Evolutionary conservation across 2,329 filamentous ascomycete genomes (phyloP).

Genomic region (Ascochyta fabae): DNA sequence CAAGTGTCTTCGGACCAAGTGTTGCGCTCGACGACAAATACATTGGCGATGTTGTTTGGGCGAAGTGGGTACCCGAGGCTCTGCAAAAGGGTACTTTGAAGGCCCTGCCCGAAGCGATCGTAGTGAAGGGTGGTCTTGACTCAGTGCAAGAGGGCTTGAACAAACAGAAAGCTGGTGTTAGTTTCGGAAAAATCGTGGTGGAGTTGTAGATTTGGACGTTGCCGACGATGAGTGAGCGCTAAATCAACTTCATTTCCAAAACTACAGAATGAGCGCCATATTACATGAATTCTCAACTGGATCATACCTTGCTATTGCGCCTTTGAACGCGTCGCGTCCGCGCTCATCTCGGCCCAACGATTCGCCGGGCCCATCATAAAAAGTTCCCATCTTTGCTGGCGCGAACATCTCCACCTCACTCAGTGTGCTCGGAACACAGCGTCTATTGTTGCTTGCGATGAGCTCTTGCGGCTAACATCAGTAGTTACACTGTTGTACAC

Average conservation of each 20-base stretch:
- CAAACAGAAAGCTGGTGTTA: slow-evolving; percentile 40
- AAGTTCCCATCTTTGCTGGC: neutral
- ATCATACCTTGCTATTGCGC: neutral
- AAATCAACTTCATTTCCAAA: too few species aligned
- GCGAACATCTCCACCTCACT: neutral
- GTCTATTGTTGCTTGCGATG: slow-evolving; percentile 1
- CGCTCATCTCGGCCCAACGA: slow-evolving; percentile 3
- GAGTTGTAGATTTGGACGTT: slow-evolving; percentile 18
- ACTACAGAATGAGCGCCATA: too few species aligned
- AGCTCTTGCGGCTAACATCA: neutral
- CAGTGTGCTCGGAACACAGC: neutral
- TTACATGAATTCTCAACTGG: too few species aligned
- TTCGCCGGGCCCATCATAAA: slow-evolving; percentile 17
- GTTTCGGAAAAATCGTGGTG: slow-evolving; percentile 45
- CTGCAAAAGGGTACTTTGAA: slow-evolving; percentile 41
- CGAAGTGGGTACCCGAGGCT: slow-evolving; percentile 41
- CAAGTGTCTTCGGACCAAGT: slow-evolving; percentile 28
- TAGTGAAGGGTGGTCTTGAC: slow-evolving; percentile 39
- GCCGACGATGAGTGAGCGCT: too few species aligned
- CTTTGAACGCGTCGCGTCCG: slow-evolving; percentile 2
- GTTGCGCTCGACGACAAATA: slow-evolving; percentile 32
- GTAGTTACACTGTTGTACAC: neutral
- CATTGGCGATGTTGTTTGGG: slow-evolving; percentile 44
- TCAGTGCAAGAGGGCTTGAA: slow-evolving; percentile 37
- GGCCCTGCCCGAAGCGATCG: slow-evolving; percentile 39